Evolutionary conservation across 2,329 filamentous ascomycete species (phyloP), one percentile per base, ranked within the genome.

Genomic region (Monosporascus sp.): DNA sequence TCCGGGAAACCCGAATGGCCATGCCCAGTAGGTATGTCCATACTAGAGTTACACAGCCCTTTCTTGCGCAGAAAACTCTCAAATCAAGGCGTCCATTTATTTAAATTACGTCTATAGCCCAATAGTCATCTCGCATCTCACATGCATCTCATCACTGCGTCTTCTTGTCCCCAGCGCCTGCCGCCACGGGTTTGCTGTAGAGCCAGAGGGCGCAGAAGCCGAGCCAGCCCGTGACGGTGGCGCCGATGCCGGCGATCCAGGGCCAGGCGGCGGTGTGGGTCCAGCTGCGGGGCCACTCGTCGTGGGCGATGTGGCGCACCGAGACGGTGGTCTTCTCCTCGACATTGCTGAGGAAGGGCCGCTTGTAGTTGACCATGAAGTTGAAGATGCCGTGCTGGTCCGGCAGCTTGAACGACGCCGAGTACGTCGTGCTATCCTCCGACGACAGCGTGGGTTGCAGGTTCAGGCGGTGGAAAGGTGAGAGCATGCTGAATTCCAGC

Each of bases 331-430:
- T 83, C 83, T 97, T 97, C 77, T 97, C 91, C 68, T 97, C 92
- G 50, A 99, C 70, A 69, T 85, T 88, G 65, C 85, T 94, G 62
- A 96, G 74, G 78, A 97, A 96, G 1, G 93, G 91, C 6, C 94
- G 85, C 79, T 96, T 96, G 81, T 97, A 97, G 80, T 97, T 96
- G 72, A 97, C 81, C 68, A 87, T 84, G 81, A 99, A 97, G 76
- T 96, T 96, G 81, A 97, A 99, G 74, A 99, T 97, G 68, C 94
- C 94, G 75, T 99, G 94, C 74, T 99, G 94, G 70, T 99, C 94
- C 5, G 94, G 94, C 4, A 93, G 81, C 58, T 80, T 88, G 74
- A 99, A 97, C 24, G 82, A 80, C 46, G 82, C 80, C 58, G 81
- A 80, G 77, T 87, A 99, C 56, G 88, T 80, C 48, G 89, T 86